Evolutionary conservation across 1,139 yeast species (phyloP), one percentile per base, ranked within the genome.

Genomic region (Maudiozyma humilis): DNA sequence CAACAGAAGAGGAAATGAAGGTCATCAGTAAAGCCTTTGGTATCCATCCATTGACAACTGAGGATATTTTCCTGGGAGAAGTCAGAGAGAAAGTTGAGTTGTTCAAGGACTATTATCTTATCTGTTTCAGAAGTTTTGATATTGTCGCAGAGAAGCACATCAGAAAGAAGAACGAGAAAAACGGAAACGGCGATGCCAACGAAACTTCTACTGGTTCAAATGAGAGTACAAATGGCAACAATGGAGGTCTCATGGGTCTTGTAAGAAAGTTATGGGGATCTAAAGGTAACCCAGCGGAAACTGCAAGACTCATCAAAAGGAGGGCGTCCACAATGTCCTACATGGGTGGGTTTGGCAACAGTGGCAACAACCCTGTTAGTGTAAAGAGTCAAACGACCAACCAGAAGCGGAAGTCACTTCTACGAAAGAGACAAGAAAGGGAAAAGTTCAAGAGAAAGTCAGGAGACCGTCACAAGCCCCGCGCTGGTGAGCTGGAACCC

Each of bases 1-100:
- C 98, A 2, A 85, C 95, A 0, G 98, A 89, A 56, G 95, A 86
- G 51, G 98, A 91, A 63, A 89, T 91, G 96, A 88, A 88, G 60
- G 93, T 85, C 0, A 59, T 91, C 14, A 79, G 95, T 23, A 88
- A 88, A 56, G 80, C 96, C 0, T 91, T 91, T 65, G 95, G 95
- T 0, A 86, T 89, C 47, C 98, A 89, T 63, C 97, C 97, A 0
- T 73, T 89, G 56, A 91, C 98, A 0, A 85, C 96, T 0, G 98
- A 91, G 62, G 98, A 91, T 68, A 91, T 91, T 44, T 86, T 86
- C 52, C 69, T 89, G 31, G 96, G 96, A 2, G 98, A 91, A 58
- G 82, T 95, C 1, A 76, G 98, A 48, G 98, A 91, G 64, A 91
- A 91, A 59, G 96, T 91, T 18, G 98, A 91, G 63, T 64, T 91